Conservation (phyloP, 352 stramenopile species). For the Pythium coloratum region DNA sequence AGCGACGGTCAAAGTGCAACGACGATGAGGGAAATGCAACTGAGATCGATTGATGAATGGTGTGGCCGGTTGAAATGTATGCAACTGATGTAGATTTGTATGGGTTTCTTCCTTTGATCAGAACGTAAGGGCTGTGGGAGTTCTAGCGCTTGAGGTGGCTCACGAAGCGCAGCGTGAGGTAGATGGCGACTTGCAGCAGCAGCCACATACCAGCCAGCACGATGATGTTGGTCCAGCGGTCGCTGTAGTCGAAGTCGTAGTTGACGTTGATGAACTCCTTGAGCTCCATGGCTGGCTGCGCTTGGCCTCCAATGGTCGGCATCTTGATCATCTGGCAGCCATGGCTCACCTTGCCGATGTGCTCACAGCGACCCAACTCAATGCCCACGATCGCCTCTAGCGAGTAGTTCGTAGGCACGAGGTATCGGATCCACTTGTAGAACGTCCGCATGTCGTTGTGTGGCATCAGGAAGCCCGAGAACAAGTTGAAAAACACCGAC, state of each 20-base stretch:
- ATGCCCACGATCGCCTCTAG: constrained; percentile 32
- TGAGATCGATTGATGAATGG: no score
- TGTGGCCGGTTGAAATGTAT: no score
- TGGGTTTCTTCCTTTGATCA: no score
- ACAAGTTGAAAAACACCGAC: constrained; percentile 51
- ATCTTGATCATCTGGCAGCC: constrained; percentile 16
- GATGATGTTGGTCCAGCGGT: constrained; percentile 30
- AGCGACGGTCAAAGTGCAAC: no score
- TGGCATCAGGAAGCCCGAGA: constrained; percentile 42
- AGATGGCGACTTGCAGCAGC: constrained; percentile 37
- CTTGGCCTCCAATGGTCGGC: background rate
- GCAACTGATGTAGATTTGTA: no score
- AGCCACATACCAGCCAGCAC: constrained; percentile 33
- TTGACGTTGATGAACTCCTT: constrained; percentile 20
- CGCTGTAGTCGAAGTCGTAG: constrained; percentile 32
- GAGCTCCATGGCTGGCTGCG: constrained; percentile 1
- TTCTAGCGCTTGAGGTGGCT: constrained; percentile 57
- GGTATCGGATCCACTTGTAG: constrained; percentile 48
- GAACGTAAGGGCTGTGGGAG: no score
- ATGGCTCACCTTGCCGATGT: constrained; percentile 9
- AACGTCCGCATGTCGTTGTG: constrained; percentile 34
- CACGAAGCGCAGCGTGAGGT: constrained; percentile 49
- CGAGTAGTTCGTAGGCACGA: constrained; percentile 42
- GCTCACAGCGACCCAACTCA: constrained; percentile 30
- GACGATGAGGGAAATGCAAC: no score